Conservation (phyloP, 768 basidiomycete genomes). For the Aureoboletus auriporus region DNA sequence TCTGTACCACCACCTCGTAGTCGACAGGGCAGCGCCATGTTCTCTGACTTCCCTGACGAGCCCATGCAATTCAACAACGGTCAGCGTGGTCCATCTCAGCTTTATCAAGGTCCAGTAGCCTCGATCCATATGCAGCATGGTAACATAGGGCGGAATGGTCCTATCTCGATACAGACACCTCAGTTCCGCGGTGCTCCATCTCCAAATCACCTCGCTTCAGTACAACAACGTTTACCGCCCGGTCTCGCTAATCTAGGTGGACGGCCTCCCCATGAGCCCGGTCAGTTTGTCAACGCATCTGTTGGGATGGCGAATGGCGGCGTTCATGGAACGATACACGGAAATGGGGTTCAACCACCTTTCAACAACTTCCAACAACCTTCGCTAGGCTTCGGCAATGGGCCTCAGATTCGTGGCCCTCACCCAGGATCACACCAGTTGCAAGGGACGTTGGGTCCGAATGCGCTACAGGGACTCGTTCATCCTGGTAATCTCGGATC, state of each 20-base stretch:
- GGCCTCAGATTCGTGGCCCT: conserved; percentile 47
- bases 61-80: conserved; percentile 53
- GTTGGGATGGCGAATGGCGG: conserved; percentile 46
- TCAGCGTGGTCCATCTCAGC: conserved; percentile 55
- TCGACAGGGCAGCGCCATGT: conserved; percentile 51
- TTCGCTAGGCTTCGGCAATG: conserved; percentile 42
- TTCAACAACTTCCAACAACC: conserved; percentile 53
- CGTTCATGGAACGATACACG: conserved; percentile 44
- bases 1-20: conserved; percentile 58
- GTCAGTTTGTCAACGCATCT: conserved; percentile 47
- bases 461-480: conserved; percentile 49
- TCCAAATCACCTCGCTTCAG: conserved; percentile 47
- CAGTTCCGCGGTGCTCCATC: conserved; percentile 72
- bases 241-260: conserved; percentile 80
- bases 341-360: conserved; percentile 43
- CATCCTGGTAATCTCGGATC: conserved; percentile 53
- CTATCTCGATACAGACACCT: conserved; percentile 53
- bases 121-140: conserved; percentile 53
- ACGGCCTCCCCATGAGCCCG: conserved; percentile 75
- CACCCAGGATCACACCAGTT: conserved; percentile 44
- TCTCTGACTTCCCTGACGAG: conserved; percentile 63
- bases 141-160: conserved; percentile 44
- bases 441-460: conserved; percentile 43
- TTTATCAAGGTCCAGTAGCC: conserved; percentile 49
- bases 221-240: conserved; percentile 70